phyloP scores from a whole-genome alignment of 108 stramenopile species.

The Licmophora abbreviata region DNA sequence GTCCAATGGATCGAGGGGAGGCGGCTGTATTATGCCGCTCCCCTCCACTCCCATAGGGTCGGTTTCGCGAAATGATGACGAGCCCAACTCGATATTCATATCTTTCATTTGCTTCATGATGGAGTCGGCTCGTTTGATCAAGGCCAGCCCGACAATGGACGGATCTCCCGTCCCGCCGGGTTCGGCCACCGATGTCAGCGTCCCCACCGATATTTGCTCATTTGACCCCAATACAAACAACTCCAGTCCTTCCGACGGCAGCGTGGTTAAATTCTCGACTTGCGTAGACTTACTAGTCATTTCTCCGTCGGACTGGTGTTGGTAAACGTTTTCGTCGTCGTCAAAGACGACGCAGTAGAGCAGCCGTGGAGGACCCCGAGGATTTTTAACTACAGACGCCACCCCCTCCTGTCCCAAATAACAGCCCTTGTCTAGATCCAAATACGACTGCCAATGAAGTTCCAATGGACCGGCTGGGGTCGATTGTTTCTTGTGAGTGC shows the following conservation, averaged over 20 bases:
- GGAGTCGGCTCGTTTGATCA: conserved; percentile 46
- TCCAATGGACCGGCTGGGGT: conserved; percentile 58
- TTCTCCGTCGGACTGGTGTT: conserved; percentile 33
- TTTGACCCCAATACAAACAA: conserved; percentile 73
- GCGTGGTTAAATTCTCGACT: conserved; percentile 41
- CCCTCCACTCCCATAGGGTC: conserved; percentile 10
- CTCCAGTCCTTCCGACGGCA: conserved; percentile 41
- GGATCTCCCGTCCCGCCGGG: conserved; percentile 59
- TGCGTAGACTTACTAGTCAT: conserved; percentile 7
- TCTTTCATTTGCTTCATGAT: conserved; percentile 62
- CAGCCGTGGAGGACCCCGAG: conserved; percentile 52
- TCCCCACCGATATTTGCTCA: conserved; percentile 58
- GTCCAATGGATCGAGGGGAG: conserved; percentile 65
- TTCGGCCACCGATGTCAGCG: conserved; percentile 64
- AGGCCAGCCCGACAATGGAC: conserved; percentile 45
- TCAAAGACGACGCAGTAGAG: conserved; percentile 69
- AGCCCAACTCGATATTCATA: conserved; percentile 38
- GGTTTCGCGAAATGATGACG: conserved; percentile 1
- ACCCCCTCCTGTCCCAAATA: conserved; percentile 84
- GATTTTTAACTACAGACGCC: conserved; percentile 73
- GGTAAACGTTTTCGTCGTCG: conserved; percentile 63
- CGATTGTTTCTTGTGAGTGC: conserved; percentile 9
- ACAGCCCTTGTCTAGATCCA: conserved; percentile 74
- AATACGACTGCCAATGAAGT: conserved; percentile 40
- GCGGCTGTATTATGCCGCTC: conserved; percentile 52